phyloP scores from a whole-genome alignment of 257 asterid species.

The Gynochthodes officinalis region DNA sequence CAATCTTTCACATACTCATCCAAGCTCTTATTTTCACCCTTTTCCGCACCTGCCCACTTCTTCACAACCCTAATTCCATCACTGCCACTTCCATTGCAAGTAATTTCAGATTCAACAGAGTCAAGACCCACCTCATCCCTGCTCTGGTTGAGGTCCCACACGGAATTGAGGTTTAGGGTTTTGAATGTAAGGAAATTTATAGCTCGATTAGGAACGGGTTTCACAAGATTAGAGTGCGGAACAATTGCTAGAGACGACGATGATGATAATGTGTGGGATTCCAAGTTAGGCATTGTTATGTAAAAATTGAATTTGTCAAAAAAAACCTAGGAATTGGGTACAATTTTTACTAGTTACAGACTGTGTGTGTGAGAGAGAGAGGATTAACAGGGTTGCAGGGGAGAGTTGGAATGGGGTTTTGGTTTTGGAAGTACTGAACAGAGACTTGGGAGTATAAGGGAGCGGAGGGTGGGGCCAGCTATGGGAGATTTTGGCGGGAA shows the following conservation, averaged over 20 bases:
- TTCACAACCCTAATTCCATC: conserved; percentile 5
- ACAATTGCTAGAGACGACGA: conserved; percentile 10
- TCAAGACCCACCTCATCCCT: conserved; percentile 10
- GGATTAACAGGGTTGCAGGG: background rate
- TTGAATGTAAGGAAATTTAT: background rate
- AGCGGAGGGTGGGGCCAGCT: background rate
- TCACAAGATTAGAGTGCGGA: background rate
- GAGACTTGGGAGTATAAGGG: background rate
- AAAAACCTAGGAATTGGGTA: conserved; percentile 4
- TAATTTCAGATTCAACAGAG: background rate
- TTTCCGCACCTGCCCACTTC: conserved; percentile 6
- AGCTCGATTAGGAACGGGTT: conserved; percentile 10
- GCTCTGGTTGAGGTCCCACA: background rate
- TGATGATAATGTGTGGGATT: conserved; percentile 3
- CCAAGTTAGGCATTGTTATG: conserved; percentile 16
- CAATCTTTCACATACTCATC: conserved; percentile 41
- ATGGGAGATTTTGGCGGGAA: conserved; percentile 49
- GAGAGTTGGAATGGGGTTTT: background rate
- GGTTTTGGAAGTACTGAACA: background rate
- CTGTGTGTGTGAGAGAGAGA: background rate
- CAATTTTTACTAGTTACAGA: background rate
- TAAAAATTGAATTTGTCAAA: background rate
- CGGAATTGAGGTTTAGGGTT: conserved; percentile 1
- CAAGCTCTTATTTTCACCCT: conserved; percentile 18
- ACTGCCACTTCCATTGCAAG: background rate